These are phyloP conservation scores for Teunomyces tritomae DNA, from an alignment of 805 yeast genomes.

Conservation along the genomic window DNA sequence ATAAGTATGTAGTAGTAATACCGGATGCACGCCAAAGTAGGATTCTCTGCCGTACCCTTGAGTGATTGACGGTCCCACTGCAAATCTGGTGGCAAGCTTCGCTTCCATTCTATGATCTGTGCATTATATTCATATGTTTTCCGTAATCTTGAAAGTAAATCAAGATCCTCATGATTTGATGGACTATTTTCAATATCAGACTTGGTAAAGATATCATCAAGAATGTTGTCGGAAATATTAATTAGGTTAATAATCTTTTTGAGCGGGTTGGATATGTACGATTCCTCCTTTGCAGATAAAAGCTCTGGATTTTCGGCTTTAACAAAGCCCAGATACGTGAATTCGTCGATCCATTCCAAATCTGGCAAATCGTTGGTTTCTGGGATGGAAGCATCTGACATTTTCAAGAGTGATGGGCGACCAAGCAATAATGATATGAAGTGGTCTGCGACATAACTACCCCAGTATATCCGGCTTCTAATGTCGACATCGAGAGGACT, in stretches of 20 bases:
- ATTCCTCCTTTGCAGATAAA: slow-evolving; percentile 32
- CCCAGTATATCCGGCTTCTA: slow-evolving; percentile 64
- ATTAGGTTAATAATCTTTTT: slow-evolving; percentile 42
- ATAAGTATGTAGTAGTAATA: slow-evolving; percentile 58
- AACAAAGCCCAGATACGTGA: slow-evolving; percentile 32
- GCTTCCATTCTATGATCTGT: slow-evolving; percentile 52
- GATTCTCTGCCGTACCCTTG: slow-evolving; percentile 45
- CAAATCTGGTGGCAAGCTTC: slow-evolving; percentile 45
- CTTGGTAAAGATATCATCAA: slow-evolving; percentile 44
- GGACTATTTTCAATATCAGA: slow-evolving; percentile 29
- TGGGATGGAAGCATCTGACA: slow-evolving; percentile 58
- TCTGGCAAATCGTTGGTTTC: slow-evolving; percentile 60
- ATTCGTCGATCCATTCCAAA: slow-evolving; percentile 61
- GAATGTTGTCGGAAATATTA: slow-evolving; percentile 43
- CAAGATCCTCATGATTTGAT: slow-evolving; percentile 35
- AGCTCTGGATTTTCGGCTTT: slow-evolving; percentile 12
- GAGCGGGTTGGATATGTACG: slow-evolving; percentile 44
- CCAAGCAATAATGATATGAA: slow-evolving; percentile 59
- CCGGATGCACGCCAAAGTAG: slow-evolving; percentile 51
- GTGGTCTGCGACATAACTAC: slow-evolving; percentile 63
- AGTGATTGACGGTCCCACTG: slow-evolving; percentile 48
- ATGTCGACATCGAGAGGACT: slow-evolving; percentile 54
- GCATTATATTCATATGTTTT: slow-evolving; percentile 47
- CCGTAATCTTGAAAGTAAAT: slow-evolving; percentile 37
- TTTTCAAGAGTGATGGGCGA: slow-evolving; percentile 53